Conservation (phyloP, 2,329 filamentous ascomycete genomes). For the Fusarium sp. region DNA sequence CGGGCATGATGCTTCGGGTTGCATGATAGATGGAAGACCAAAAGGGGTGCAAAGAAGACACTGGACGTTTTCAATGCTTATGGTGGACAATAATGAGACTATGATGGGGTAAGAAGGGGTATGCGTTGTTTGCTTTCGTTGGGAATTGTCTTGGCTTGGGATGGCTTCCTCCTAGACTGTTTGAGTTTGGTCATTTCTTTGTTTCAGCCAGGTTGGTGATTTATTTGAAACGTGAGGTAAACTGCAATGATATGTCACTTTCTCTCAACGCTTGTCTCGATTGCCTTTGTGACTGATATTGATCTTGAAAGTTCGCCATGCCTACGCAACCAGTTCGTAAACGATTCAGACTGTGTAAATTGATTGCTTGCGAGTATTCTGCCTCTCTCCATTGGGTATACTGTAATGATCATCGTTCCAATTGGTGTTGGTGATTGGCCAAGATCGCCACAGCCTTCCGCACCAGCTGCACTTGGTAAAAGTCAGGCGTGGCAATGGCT, state of each 20-base stretch:
- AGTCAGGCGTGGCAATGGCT: conserved; percentile 3
- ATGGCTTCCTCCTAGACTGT: conserved; percentile 12
- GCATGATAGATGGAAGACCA: conserved; percentile 7
- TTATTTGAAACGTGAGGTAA: conserved; percentile 16
- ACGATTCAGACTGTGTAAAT: conserved; percentile 3
- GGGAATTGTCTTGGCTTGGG: neutral
- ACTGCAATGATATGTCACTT: neutral
- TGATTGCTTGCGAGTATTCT: neutral
- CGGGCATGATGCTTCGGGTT: conserved; percentile 9
- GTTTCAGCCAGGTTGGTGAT: neutral
- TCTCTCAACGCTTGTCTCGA: conserved; percentile 5
- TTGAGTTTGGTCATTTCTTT: conserved; percentile 3
- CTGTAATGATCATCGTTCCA: neutral
- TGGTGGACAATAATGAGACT: neutral
- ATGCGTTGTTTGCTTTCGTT: neutral
- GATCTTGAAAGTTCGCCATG: neutral
- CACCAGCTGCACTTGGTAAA: neutral
- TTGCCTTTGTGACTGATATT: neutral
- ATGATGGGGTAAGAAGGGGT: neutral
- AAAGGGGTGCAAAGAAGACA: neutral
- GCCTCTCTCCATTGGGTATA: neutral
- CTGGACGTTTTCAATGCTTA: neutral
- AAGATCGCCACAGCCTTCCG: neutral
- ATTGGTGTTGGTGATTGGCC: neutral
- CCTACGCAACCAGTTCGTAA: conserved; percentile 8